Percentiles rank a stretch among this genome's conserved stretches.
Conservation (phyloP, 1,139 yeast genomes). For the Pichia terricola region DNA sequence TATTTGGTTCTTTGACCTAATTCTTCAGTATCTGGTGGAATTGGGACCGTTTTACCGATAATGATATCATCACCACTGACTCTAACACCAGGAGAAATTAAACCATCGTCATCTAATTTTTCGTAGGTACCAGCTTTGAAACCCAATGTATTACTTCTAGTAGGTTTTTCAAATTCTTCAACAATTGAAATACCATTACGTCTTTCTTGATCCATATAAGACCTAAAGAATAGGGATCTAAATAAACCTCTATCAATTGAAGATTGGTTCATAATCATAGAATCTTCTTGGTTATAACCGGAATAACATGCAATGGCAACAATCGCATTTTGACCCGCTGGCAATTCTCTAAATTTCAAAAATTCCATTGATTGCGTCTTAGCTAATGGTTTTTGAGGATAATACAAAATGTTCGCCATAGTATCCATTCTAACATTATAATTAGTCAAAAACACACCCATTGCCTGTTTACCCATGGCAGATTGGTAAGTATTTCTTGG, state of each 20-base stretch:
- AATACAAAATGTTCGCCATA: constrained; percentile 94
- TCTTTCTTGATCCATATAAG: constrained; percentile 98
- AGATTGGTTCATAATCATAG: constrained; percentile 98
- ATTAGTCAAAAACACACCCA: constrained; percentile 98
- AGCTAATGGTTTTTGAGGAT: constrained; percentile 98
- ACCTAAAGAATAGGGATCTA: constrained; percentile 89
- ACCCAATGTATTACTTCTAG: constrained; percentile 86
- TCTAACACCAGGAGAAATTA: constrained; percentile 96
- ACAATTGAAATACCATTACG: constrained; percentile 97
- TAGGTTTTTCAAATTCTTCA: constrained; percentile 93
- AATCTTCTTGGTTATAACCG: constrained; percentile 99
- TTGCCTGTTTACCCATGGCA: constrained; percentile 99
- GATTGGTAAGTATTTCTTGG: constrained; percentile 99
- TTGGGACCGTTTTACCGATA: constrained; percentile 97
- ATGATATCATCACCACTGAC: constrained; percentile 98
- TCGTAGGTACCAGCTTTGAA: constrained; percentile 98
- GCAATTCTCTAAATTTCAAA: constrained; percentile 92
- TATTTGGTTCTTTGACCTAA: constrained; percentile 96
- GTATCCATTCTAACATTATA: constrained; percentile 98
- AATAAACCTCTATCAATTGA: constrained; percentile 95
- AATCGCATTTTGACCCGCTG: constrained; percentile 98
- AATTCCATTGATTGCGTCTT: constrained; percentile 99
- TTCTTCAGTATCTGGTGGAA: constrained; percentile 96
- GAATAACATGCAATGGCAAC: constrained; percentile 97
- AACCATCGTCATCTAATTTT: constrained; percentile 95